These are phyloP conservation scores for Trypanosoma mega DNA, from an alignment of 208 protist species.

Conservation along the genomic window DNA sequence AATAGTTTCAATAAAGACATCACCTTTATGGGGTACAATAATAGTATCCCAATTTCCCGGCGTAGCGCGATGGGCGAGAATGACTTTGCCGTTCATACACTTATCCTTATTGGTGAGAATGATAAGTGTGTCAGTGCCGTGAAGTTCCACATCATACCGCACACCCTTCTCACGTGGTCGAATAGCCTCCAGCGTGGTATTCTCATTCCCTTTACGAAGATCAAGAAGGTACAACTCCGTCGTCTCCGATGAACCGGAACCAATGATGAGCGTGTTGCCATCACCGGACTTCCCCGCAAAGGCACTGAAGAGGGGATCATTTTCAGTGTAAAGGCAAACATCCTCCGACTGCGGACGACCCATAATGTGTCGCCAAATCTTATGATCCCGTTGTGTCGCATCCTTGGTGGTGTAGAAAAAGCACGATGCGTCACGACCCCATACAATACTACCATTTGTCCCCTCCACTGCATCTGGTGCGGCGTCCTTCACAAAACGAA, in stretches of 20 bases:
- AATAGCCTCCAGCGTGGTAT: conserved; percentile 64
- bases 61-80: conserved; percentile 46
- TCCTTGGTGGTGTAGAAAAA: conserved; percentile 90
- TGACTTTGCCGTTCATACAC: conserved; percentile 75
- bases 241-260: conserved; percentile 70
- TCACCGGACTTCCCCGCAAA: conserved; percentile 57
- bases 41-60: conserved; percentile 48
- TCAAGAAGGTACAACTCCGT: conserved; percentile 78
- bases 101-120: conserved; percentile 82
- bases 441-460: conserved; percentile 77
- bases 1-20: conserved; percentile 50
- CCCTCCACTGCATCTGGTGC: conserved; percentile 55
- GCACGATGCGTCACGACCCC: conserved; percentile 50
- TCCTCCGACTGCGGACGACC: conserved; percentile 67
- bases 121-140: conserved; percentile 65
- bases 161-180: conserved; percentile 75
- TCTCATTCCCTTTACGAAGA: conserved; percentile 52
- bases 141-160: conserved; percentile 74
- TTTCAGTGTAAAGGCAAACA: conserved; percentile 78
- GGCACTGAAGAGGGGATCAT: conserved; percentile 71
- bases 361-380: conserved; percentile 86
- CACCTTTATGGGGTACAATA: conserved; percentile 52
- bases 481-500: conserved; percentile 49
- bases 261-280: conserved; percentile 62
- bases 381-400: conserved; percentile 68